Evolutionary conservation across 345 rosid species (phyloP), one percentile per base, ranked within the genome.

Genomic region (Linum trigynum): DNA sequence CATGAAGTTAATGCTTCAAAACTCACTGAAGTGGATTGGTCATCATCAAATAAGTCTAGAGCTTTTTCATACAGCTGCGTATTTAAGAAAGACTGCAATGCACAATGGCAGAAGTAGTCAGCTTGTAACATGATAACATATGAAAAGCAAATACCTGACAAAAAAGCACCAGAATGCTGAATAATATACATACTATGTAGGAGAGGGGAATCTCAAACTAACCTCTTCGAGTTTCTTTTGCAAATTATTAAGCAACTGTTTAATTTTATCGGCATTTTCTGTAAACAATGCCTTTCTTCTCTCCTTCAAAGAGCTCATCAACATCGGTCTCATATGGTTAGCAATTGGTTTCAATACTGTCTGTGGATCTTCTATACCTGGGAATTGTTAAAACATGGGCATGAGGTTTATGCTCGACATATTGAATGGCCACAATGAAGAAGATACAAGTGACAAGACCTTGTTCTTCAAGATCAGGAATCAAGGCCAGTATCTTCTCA

Each of bases 151-250:
- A 60, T 66, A 50, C 5, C 68, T 59, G 65, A 15, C 39, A 55
- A 14, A 39, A 53, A 38, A 72, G 45, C n/a, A 48, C 56, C 62
- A 62, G 72, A 41, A 59, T 38, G 60, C 16, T 48, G 35, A 40
- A 63, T 58, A 41, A 4, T 41, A 8, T 41, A 41, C 45, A 45
- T 14, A 45, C 51, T 45, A 55, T 38, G 38, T 59, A 66, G 67
- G 67, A 55, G 58, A 79, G 55, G 42, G 63, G 61, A 37, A 67
- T 14, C 41, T 63, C n/a, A 73, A 45, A 69, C 72, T 62, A 65
- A 92, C 99, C 97, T 94, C 99, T 72, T 94, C 97, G 62, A 94
- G 77, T 76, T 88, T 85, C 81, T 83, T 88, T 78, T 90, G 99
- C 81, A 88, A 74, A 77, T 85, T 76, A 82, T 88, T 96, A 71